These are phyloP conservation scores for Tricholoma hemisulphureum DNA, from an alignment of 768 basidiomycete genomes.

Conservation along the genomic window DNA sequence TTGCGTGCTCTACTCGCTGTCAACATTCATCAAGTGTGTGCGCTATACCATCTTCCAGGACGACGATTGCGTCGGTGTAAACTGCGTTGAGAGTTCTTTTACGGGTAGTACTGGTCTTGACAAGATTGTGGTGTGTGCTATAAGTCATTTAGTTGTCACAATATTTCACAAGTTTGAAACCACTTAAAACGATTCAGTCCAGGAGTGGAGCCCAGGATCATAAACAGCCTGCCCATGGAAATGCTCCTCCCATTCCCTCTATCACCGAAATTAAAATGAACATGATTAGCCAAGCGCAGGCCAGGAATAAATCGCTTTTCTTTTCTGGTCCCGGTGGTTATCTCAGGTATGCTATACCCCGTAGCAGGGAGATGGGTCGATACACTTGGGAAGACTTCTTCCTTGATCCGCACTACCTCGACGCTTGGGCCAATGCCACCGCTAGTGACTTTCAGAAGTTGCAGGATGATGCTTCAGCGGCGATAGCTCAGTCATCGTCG, in stretches of 20 bases:
- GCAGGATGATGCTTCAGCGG: slow-evolving; percentile 11
- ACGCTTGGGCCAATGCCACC: not conserved
- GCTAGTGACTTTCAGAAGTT: slow-evolving; percentile 2
- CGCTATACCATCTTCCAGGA: no score
- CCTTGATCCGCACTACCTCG: slow-evolving; percentile 1
- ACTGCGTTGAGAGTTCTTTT: no score
- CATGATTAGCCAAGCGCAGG: not conserved
- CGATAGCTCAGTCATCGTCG: slow-evolving; percentile 8
- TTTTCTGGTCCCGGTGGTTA: slow-evolving; percentile 14
- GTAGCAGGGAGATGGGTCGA: not conserved
- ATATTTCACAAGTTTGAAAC: no score
- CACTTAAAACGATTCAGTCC: no score
- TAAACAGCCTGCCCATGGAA: no score
- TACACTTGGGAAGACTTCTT: slow-evolving; percentile 10
- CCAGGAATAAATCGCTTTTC: slow-evolving; percentile 6
- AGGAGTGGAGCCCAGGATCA: no score
- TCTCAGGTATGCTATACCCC: not conserved
- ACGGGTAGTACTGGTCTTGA: no score
- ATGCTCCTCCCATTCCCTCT: not conserved
- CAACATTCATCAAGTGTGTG: no score
- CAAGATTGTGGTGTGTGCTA: no score
- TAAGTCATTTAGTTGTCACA: no score
- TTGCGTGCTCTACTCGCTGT: no score
- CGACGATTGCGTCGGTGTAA: no score
- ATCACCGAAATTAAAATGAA: not conserved